Percentiles rank a stretch among this genome's conserved stretches.
Conservation (phyloP, 2,329 filamentous ascomycete genomes). For the Aspergillus brunneoviolaceus region DNA sequence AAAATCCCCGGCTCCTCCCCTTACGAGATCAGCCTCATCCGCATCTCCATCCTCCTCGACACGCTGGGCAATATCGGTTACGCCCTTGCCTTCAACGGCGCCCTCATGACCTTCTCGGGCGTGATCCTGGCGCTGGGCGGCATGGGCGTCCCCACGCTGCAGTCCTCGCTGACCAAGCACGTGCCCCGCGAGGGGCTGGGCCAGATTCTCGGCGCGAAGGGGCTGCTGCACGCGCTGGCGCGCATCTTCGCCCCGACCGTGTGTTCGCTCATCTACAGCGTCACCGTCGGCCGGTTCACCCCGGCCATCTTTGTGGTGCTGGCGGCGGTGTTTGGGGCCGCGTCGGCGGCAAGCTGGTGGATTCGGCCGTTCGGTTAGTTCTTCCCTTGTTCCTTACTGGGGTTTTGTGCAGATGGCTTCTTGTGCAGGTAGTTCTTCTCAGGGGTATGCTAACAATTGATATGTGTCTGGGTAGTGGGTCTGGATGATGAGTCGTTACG, state of each 20-base stretch:
- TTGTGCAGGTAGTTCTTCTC: background rate
- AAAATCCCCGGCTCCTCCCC: conserved; percentile 66
- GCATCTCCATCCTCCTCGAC: conserved; percentile 73
- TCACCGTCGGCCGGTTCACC: conserved; percentile 73
- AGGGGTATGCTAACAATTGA: background rate
- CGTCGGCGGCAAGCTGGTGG: conserved; percentile 67
- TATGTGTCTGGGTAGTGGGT: background rate
- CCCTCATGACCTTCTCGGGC: conserved; percentile 69
- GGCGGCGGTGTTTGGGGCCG: conserved; percentile 63
- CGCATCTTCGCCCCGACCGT: conserved; percentile 75
- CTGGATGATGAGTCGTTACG: background rate
- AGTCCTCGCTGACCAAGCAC: conserved; percentile 85
- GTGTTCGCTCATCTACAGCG: conserved; percentile 83
- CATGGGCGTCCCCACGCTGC: conserved; percentile 79
- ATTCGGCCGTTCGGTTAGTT: conserved; percentile 72
- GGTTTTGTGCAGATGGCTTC: background rate
- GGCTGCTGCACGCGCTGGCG: conserved; percentile 78
- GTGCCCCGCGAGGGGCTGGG: conserved; percentile 79
- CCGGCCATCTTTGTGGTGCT: conserved; percentile 83
- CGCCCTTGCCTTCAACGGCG: conserved; percentile 60
- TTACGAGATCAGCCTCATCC: conserved; percentile 76
- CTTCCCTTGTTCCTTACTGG: background rate
- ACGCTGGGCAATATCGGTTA: conserved; percentile 75
- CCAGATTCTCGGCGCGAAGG: conserved; percentile 82
- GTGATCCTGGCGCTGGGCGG: conserved; percentile 75